Percentiles rank a stretch among this genome's conserved stretches.
Evolutionary conservation across 352 stramenopile species (phyloP).

Genomic region (Pythium grandisporangium): DNA sequence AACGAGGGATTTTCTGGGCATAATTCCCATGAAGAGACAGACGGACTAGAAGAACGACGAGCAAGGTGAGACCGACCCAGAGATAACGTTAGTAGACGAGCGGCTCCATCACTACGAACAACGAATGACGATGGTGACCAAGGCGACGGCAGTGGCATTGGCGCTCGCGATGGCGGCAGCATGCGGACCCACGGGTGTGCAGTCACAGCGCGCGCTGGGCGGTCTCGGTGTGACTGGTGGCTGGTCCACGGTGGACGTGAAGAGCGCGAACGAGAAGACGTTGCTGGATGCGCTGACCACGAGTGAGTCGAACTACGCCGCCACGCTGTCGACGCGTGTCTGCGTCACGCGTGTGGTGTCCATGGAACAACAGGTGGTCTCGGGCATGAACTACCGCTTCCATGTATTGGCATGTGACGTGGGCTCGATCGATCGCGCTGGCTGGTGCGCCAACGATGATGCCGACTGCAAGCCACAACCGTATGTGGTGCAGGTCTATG

Average conservation of each 20-base stretch:
- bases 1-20: neutral
- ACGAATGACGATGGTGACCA: neutral
- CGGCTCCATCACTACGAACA: too few species aligned
- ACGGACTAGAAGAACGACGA: neutral
- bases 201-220: neutral
- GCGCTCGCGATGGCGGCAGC: neutral
- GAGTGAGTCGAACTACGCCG: conserved; percentile 12
- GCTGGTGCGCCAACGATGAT: conserved; percentile 19
- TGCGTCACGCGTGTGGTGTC: conserved; percentile 20
- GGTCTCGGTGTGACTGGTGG: neutral
- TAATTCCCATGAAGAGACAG: neutral
- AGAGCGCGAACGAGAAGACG: neutral
- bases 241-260: neutral
- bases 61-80: neutral
- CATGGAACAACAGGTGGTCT: conserved; percentile 18
- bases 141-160: neutral
- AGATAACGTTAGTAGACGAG: too few species aligned
- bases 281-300: conserved; percentile 3
- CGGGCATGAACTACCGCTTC: conserved; percentile 22
- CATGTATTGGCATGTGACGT: conserved; percentile 15
- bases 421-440: conserved; percentile 22
- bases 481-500: conserved; percentile 45
- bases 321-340: conserved; percentile 11
- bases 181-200: neutral
- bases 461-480: conserved; percentile 16